phyloP scores from a whole-genome alignment of 2,329 filamentous ascomycete species.

The Aspergillus pseudoviridinutans region DNA sequence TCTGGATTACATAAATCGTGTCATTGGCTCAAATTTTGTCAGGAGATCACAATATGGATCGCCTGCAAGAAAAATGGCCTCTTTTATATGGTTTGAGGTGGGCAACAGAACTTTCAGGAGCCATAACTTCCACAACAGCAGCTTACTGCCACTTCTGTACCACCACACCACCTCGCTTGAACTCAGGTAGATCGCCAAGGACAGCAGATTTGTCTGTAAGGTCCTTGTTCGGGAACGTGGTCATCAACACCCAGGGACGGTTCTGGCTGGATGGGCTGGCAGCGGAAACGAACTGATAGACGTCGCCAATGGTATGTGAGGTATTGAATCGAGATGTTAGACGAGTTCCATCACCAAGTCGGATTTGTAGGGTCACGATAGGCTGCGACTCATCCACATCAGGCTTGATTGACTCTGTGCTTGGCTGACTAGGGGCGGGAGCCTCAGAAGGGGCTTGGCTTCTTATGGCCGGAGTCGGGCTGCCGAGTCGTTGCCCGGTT shows the following conservation, averaged over 20 bases:
- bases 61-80: not conserved
- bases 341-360: slow-evolving; percentile 60
- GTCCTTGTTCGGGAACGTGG: slow-evolving; percentile 62
- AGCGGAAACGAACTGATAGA: slow-evolving; percentile 58
- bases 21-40: not conserved
- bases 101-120: not conserved
- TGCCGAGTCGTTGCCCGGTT: slow-evolving; percentile 58
- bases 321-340: slow-evolving; percentile 62
- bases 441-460: slow-evolving; percentile 32
- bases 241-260: slow-evolving; percentile 59
- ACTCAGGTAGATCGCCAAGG: slow-evolving; percentile 46
- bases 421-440: slow-evolving; percentile 16
- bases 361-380: slow-evolving; percentile 57
- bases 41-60: not conserved
- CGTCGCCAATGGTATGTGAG: slow-evolving; percentile 60
- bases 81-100: not conserved
- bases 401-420: slow-evolving; percentile 35
- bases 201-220: slow-evolving; percentile 50
- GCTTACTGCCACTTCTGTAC: slow-evolving; percentile 47
- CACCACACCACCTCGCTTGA: slow-evolving; percentile 49
- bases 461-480: slow-evolving; percentile 55
- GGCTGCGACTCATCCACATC: slow-evolving; percentile 56
- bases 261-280: slow-evolving; percentile 48
- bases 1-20: not conserved
- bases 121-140: not conserved